Evolutionary conservation across 805 yeast species (phyloP), one percentile per base, ranked within the genome.

Genomic region (Candida chilensis): DNA sequence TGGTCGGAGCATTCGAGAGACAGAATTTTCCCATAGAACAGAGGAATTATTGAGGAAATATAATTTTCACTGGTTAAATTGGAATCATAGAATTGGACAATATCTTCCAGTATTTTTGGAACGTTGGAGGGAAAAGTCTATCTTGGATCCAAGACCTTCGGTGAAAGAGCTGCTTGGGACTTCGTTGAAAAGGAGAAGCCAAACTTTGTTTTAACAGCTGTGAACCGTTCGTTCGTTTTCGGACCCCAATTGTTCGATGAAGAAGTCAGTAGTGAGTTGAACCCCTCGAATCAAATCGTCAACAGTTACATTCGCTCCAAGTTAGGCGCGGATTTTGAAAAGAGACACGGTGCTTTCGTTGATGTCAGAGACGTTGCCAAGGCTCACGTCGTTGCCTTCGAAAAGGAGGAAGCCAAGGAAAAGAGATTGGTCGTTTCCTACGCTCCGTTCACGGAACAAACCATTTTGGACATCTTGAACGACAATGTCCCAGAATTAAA

Each of bases 281-380:
- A n/a, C n/a, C n/a, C n/a, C n/a, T n/a, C n/a, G n/a, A n/a, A n/a
- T n/a, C n/a, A n/a, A n/a, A n/a, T n/a, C n/a, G n/a, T n/a, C n/a
- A n/a, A n/a, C n/a, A n/a, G n/a, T n/a, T n/a, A n/a, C n/a, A n/a
- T n/a, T n/a, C n/a, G n/a, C n/a, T n/a, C n/a, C n/a, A n/a, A n/a
- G n/a, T n/a, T n/a, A n/a, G n/a, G n/a, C n/a, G n/a, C n/a, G n/a
- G n/a, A n/a, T n/a, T n/a, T n/a, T n/a, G n/a, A n/a, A n/a, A n/a
- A n/a, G n/a, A n/a, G n/a, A n/a, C n/a, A n/a, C n/a, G n/a, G n/a
- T 38, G 43, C 39, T 11, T 60, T 45, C 28, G 57, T 69, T 21
- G 81, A 76, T 47, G 82, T 76, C 4, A 62, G 81, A 42, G 83
- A 78, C 42, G 78, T 71, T 24, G 80, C 83, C 5, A 45, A 44